Evolutionary conservation across 371 early-diverging fungal species (phyloP).

Genomic region (Mucor saturninus): DNA sequence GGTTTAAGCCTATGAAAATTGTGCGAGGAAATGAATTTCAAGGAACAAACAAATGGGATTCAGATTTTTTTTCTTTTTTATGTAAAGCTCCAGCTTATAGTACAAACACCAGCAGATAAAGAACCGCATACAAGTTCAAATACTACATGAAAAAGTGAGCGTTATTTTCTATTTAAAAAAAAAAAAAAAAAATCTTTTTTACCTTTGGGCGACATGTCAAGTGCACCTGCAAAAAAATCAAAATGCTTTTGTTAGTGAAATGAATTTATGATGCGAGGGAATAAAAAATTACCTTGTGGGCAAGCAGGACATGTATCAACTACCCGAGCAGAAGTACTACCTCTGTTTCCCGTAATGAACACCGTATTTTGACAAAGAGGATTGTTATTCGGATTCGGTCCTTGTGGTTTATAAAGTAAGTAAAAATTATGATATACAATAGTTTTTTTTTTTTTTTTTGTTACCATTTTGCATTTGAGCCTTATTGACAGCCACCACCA

Average conservation of each 20-base stretch:
- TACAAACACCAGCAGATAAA: conserved; percentile 21
- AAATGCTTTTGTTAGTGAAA: too few species aligned
- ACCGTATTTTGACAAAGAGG: conserved; percentile 39
- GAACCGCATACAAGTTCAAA: conserved; percentile 21
- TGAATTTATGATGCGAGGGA: background rate
- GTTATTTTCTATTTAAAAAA: too few species aligned
- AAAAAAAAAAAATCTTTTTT: conserved; percentile 3
- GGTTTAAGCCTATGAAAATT: conserved; percentile 5
- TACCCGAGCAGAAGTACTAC: conserved; percentile 34
- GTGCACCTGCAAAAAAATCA: conserved; percentile 25
- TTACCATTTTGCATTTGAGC: conserved; percentile 49
- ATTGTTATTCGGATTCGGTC: conserved; percentile 45
- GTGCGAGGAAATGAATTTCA: conserved; percentile 14
- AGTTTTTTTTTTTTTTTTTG: background rate
- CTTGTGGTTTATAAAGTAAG: conserved; percentile 8
- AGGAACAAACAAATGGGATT: conserved; percentile 23
- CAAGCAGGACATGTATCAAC: conserved; percentile 49
- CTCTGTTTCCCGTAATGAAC: conserved; percentile 31
- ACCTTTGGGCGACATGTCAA: conserved; percentile 48
- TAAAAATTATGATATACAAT: background rate
- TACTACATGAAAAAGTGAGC: background rate
- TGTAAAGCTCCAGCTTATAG: conserved; percentile 21
- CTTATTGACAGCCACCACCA: conserved; percentile 43
- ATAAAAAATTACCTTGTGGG: conserved; percentile 31
- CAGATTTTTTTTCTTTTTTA: background rate